Conservation (phyloP, 176 grass and related monocot species). For the Poa pratensis region DNA sequence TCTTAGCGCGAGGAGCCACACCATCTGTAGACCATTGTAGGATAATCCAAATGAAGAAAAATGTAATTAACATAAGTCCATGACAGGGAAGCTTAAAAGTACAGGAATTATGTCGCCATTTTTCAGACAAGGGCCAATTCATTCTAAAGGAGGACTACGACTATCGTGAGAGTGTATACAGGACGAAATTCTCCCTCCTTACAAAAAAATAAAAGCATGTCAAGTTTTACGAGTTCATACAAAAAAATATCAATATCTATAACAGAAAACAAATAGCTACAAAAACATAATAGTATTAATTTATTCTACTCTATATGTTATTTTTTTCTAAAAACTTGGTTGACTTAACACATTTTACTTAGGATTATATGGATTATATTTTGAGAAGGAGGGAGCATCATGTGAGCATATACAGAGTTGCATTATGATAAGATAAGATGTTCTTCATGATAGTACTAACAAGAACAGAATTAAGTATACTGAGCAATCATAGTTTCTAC, state of each 20-base stretch:
- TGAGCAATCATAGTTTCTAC: too few relatives aligned
- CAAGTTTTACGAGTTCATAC: not conserved
- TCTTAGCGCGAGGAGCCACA: constrained; percentile 98
- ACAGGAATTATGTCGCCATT: constrained; percentile 10
- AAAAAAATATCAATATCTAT: not conserved
- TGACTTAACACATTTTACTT: not conserved
- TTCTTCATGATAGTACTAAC: too few relatives aligned
- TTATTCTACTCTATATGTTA: not conserved
- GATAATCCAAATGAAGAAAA: constrained; percentile 26
- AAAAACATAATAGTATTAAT: not conserved
- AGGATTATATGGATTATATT: not conserved
- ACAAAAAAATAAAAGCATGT: not conserved
- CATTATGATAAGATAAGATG: not conserved
- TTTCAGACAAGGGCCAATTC: not conserved
- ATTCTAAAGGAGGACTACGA: constrained; percentile 6
- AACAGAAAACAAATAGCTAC: not conserved
- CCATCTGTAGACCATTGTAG: constrained; percentile 63
- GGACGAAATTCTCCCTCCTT: constrained; percentile 25
- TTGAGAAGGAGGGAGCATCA: not conserved
- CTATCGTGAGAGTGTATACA: constrained; percentile 22
- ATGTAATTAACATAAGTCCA: not conserved
- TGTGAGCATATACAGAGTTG: not conserved
- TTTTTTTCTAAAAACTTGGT: not conserved
- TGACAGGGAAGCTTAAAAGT: constrained; percentile 19
- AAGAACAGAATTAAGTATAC: too few relatives aligned